phyloP scores from a whole-genome alignment of 805 yeast species.

The Cyberlindnera samutprakarnensis region DNA sequence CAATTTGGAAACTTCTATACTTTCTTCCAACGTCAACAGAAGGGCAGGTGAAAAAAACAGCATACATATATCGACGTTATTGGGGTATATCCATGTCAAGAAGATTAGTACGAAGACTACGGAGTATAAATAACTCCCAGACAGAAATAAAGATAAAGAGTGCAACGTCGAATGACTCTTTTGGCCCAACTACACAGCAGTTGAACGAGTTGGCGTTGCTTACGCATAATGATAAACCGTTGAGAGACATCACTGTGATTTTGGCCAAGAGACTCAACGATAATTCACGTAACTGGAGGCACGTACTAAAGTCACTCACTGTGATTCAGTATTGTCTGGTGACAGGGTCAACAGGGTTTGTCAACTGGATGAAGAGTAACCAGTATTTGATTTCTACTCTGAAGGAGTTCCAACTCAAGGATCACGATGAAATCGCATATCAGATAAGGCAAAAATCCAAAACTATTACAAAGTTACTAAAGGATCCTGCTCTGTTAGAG shows the following conservation, averaged over 20 bases:
- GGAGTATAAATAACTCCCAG: conserved; percentile 22
- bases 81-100: conserved; percentile 16
- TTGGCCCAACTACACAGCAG: conserved; percentile 51
- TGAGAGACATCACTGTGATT: conserved; percentile 32
- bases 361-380: conserved; percentile 39
- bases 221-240: conserved; percentile 32
- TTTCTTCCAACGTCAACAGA: no score
- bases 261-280: conserved; percentile 34
- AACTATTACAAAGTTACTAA: conserved; percentile 25
- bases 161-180: conserved; percentile 45
- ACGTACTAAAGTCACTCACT: conserved; percentile 43
- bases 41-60: no score
- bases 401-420: conserved; percentile 22
- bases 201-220: conserved; percentile 43
- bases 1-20: no score
- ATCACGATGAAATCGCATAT: conserved; percentile 21
- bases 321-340: conserved; percentile 43
- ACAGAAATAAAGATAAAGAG: conserved; percentile 30
- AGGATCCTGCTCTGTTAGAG: conserved; percentile 27
- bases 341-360: conserved; percentile 46
- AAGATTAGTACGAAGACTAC: conserved; percentile 25
- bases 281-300: conserved; percentile 27
- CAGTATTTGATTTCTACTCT: conserved; percentile 25
- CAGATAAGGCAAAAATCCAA: conserved; percentile 32
- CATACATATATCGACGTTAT: no score